These are phyloP conservation scores for Sapria himalayana DNA, from an alignment of 345 rosid genomes.

Conservation along the genomic window DNA sequence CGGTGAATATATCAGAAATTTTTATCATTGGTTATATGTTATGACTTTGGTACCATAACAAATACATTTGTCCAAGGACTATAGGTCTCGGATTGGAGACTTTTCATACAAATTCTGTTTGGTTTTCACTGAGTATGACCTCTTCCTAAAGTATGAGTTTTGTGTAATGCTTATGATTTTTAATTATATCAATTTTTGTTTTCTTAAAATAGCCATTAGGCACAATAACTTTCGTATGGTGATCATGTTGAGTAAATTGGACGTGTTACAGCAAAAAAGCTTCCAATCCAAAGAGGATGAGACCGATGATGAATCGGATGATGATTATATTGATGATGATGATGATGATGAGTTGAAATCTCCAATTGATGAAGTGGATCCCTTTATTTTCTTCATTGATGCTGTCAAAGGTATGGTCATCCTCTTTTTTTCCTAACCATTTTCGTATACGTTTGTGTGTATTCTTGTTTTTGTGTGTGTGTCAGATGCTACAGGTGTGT, in stretches of 20 bases:
- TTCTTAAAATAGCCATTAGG: too few relatives aligned
- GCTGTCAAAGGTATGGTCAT: constrained; percentile 44
- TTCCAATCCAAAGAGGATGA: constrained; percentile 44
- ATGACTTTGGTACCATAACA: too few relatives aligned
- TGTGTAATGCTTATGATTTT: not conserved
- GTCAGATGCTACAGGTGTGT: too few relatives aligned
- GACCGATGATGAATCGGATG: constrained; percentile 62
- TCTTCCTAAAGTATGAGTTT: not conserved
- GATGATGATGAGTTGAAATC: constrained; percentile 90
- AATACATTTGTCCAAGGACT: too few relatives aligned
- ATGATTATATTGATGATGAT: constrained; percentile 82
- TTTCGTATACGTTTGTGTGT: not conserved
- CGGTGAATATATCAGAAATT: too few relatives aligned
- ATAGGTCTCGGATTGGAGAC: too few relatives aligned
- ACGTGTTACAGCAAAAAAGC: constrained; percentile 42
- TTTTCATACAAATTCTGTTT: too few relatives aligned
- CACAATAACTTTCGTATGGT: too few relatives aligned
- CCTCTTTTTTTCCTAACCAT: not conserved
- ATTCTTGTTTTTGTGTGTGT: not conserved
- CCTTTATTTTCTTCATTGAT: constrained; percentile 80
- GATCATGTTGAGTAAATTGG: constrained; percentile 1
- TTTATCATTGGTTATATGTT: too few relatives aligned
- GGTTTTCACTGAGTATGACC: too few relatives aligned
- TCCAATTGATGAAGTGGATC: constrained; percentile 94
- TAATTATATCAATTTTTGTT: not conserved